Evolutionary conservation across 345 rosid species (phyloP).

Genomic region (Aurinia saxatilis): DNA sequence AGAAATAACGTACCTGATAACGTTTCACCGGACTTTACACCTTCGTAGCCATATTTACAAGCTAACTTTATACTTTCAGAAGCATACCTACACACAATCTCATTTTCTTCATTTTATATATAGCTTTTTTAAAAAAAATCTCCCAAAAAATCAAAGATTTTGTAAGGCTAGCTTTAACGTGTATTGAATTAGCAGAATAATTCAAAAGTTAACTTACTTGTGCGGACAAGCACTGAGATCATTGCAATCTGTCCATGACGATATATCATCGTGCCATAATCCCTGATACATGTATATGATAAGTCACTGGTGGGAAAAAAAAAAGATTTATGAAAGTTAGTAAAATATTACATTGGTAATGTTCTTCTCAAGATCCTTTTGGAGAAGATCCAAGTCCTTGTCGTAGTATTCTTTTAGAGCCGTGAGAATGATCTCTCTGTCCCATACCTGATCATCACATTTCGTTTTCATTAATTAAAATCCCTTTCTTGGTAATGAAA

Average conservation of each 20-base stretch:
- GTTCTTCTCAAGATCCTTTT: conserved; percentile 55
- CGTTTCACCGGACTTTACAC: conserved; percentile 58
- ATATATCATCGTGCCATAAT: conserved; percentile 63
- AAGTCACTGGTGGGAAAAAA: neutral
- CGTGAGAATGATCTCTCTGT: conserved; percentile 78
- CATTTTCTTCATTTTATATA: neutral
- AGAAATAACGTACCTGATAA: conserved; percentile 44
- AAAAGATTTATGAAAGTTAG: neutral
- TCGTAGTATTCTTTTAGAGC: conserved; percentile 68
- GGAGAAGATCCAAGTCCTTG: conserved; percentile 66
- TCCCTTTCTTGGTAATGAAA: neutral
- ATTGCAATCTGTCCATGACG: conserved; percentile 70
- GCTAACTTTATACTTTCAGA: conserved; percentile 73
- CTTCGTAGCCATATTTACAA: conserved; percentile 91
- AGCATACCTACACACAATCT: conserved; percentile 48
- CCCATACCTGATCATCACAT: conserved; percentile 59
- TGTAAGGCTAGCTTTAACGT: too few relatives aligned
- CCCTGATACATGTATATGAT: conserved; percentile 37
- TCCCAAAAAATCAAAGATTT: too few relatives aligned
- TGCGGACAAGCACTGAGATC: conserved; percentile 62
- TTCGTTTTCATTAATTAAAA: neutral
- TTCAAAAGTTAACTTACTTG: conserved; percentile 44
- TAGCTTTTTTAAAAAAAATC: too few relatives aligned
- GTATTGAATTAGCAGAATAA: too few relatives aligned
- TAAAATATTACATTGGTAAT: conserved; percentile 56